Evolutionary conservation across 2,329 filamentous ascomycete genomes (phyloP), one percentile per base, ranked within the genome.

Genomic region (Penicillium sp.): DNA sequence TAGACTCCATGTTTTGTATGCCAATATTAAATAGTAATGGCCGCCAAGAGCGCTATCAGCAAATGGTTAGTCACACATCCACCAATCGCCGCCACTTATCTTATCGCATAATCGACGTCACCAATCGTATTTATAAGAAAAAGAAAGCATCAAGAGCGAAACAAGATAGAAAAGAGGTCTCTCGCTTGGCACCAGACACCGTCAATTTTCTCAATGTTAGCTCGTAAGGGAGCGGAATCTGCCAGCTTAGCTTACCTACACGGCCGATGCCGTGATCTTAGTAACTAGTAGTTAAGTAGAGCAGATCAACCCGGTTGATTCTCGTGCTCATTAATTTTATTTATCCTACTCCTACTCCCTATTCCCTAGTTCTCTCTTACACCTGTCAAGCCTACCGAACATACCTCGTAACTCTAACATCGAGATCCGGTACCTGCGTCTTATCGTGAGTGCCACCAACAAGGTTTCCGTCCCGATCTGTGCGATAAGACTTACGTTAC

Each of bases 51-150:
- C 54, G 53, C 59, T 68, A 69, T 70, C 67, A 66, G 62, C 35
- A 52, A 59, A 51, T 51, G 52, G 7, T 67, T 66, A 66, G 65
- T 68, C 67, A 66, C 56, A 33, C 47, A 50, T 55, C 63, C 54
- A 68, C 69, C 64, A 68, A 65, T 59, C 45, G 50, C 43, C 42
- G 49, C 16, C 5, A 44, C 54, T 64, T 69, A 68, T 72, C 69
- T 72, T 71, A 71, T 71, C 69, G 62, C 35, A 26, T 33, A 49
- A 53, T 48, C 57, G 52, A 63, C 61, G 62, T 57, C 59, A 61
- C 55, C 56, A 58, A 57, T 58, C 31, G 35, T 27, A 44, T 16
- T 50, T 29, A 13, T 10, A 26, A 16, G 4, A 21, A 51, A 31
- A 27, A 5, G 19, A 45, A 42, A 43, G 19, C 35, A 9, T n/a